Percentiles rank a stretch among this genome's conserved stretches.
phyloP scores from a whole-genome alignment of 2,329 filamentous ascomycete species.

The Penicillium janthinellum region DNA sequence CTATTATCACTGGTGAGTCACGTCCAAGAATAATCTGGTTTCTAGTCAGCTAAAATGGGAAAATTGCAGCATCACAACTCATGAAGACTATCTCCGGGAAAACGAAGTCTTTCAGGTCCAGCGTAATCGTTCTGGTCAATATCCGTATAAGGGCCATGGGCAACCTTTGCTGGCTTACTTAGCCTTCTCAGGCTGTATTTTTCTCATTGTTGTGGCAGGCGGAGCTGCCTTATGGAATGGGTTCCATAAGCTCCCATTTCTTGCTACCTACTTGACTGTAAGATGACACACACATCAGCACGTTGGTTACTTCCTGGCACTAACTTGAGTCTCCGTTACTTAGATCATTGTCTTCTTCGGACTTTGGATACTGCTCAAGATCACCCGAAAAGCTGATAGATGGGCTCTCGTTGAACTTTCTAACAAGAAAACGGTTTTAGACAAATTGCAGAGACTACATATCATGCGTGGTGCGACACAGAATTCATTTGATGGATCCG shows the following conservation, averaged over 20 bases:
- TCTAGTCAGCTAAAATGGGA: background rate
- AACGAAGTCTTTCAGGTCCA: background rate
- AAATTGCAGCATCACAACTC: background rate
- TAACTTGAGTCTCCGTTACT: background rate
- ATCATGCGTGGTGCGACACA: background rate
- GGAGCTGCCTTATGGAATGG: conserved; percentile 41
- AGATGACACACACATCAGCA: background rate
- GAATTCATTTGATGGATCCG: background rate
- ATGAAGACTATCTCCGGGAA: background rate
- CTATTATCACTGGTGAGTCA: conserved; percentile 38
- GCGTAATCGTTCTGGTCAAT: conserved; percentile 13
- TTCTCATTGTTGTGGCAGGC: conserved; percentile 39
- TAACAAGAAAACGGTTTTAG: background rate
- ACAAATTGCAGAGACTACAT: background rate
- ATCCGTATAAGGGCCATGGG: conserved; percentile 44
- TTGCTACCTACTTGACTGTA: background rate
- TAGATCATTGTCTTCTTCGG: background rate
- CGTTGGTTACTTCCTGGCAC: background rate
- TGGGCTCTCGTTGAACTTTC: background rate
- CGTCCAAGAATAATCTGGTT: background rate
- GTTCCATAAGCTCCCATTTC: conserved; percentile 19
- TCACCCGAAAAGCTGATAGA: background rate
- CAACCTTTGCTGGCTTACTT: conserved; percentile 44
- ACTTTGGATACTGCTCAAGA: background rate
- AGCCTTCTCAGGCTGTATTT: conserved; percentile 39